Evolutionary conservation across 1,284 basidiomycete species (phyloP), one percentile per base, ranked within the genome.

Genomic region (Coriolopsis trogii): DNA sequence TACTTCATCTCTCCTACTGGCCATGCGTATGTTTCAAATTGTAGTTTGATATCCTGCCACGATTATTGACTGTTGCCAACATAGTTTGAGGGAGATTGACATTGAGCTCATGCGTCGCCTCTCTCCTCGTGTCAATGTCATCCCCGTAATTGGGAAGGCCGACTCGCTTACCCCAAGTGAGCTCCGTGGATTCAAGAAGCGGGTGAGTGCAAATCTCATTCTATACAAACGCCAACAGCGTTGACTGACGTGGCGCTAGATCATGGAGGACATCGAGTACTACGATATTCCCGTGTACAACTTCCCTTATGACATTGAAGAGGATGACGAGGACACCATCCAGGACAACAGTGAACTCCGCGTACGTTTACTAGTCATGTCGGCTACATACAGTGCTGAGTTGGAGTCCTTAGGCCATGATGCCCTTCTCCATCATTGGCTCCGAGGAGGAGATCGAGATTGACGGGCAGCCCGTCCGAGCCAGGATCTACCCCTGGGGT

Each of bases 181-280:
- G 71, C 84, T 98, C 49, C 84, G 84, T 56, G 93, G 87, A 10
- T 99, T 99, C 85, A 99, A 98, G 82, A 95, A 95, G 75, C 82
- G 97, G 69, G 93, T 95, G 56, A 25, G 57, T 62, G 85, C n/a
- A 25, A 12, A 23, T 20, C 51, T 40, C 12, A 23, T 21, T 31
- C 15, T 21, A 25, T 18, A 8, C 15, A 23, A 21, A 6, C n/a
- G 33, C 33, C 20, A 10, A 7, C 1, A 13, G 16, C 34, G 49
- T 38, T 16, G 37, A 20, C 29, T 38, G 23, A 45, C 46, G 16
- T 62, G 6, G n/a, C n/a, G 10, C 13, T n/a, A 95, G 92, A 88
- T 99, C 67, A 98, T 98, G 95, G 95, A 99, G 74, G 96, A 99
- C 70, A 98, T 99, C 62, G 96, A 98, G 68, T 84, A 98, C 78